Evolutionary conservation across 2,329 filamentous ascomycete species (phyloP), one percentile per base, ranked within the genome.

Genomic region (Tolypocladium nubicola): DNA sequence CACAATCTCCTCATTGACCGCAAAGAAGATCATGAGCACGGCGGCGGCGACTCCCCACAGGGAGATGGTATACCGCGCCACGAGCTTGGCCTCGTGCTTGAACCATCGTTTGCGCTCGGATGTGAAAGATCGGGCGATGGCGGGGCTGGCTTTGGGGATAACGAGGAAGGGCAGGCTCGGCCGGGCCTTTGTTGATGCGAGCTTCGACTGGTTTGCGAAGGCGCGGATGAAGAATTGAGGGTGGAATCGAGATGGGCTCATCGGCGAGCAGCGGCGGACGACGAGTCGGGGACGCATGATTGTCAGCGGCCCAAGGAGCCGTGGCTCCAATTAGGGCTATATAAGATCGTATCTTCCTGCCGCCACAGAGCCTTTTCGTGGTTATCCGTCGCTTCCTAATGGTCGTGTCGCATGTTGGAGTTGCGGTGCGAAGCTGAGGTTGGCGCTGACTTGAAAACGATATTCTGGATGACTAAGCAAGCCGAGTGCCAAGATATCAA

Each of bases 81-180:
- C 86, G 37, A 88, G 78, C 65, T 83, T 83, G 52, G 89, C 76
- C 65, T 93, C 88, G 61, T 87, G 79, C 61, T 82, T 86, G 58
- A 92, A 75, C 76, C 85, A 90, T 61, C 77, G 75, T 62, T 84
- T 87, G 61, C 84, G 84, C 68, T 91, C 87, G 0, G 89, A 95
- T n/a, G 88, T 90, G 59, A 95, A 81, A 60, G 89, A 82, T 55
- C 92, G 86, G 4, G 82, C 81, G 41, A 86, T 75, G 49, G 83
- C 77, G 37, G 75, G 76, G 54, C 81, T 79, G 53, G 77, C 69
- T 47, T 72, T 63, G 23, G 74, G 79, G 2, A 76, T 72, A 39
- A 72, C 75, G 67, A 79, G 78, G 67, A 78, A 86, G 56, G 76
- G 80, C 1, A 74, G 63, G 55, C 65, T 68, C 19, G 72, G 72